Conservation (phyloP, 2,329 filamentous ascomycete genomes). For the Sphaerulina musiva region DNA sequence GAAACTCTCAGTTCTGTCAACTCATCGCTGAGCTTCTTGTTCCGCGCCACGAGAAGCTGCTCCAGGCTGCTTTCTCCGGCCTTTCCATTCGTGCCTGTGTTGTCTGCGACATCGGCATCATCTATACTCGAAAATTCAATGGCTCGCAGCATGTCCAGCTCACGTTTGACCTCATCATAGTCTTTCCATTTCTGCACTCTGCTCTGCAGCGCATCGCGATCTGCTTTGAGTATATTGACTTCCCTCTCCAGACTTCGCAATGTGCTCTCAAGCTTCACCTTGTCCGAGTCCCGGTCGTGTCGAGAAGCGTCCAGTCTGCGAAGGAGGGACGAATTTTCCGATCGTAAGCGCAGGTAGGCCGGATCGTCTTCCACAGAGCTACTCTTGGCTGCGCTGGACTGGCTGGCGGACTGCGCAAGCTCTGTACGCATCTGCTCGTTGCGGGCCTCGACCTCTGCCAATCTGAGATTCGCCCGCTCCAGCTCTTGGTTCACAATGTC, state of each 20-base stretch:
- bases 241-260: conserved; percentile 76
- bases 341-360: conserved; percentile 75
- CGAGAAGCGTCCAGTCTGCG: conserved; percentile 78
- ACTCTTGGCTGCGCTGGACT: conserved; percentile 55
- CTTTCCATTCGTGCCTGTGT: conserved; percentile 47
- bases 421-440: conserved; percentile 91
- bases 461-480: conserved; percentile 75
- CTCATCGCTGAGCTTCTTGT: conserved; percentile 94
- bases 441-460: conserved; percentile 85
- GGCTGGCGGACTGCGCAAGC: conserved; percentile 79
- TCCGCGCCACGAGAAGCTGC: conserved; percentile 81
- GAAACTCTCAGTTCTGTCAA: conserved; percentile 88
- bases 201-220: conserved; percentile 69
- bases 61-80: conserved; percentile 75
- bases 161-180: conserved; percentile 93
- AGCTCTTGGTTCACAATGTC: conserved; percentile 90
- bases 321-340: conserved; percentile 86
- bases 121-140: conserved; percentile 93
- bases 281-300: conserved; percentile 76
- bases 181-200: conserved; percentile 87
- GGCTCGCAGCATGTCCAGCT: conserved; percentile 88
- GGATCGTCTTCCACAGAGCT: conserved; percentile 79
- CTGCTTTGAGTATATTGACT: conserved; percentile 64
- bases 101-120: conserved; percentile 55
- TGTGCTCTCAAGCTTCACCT: conserved; percentile 67